These are phyloP conservation scores for Hypoxylon sp. DNA, from an alignment of 2,329 filamentous ascomycete genomes.

Conservation along the genomic window DNA sequence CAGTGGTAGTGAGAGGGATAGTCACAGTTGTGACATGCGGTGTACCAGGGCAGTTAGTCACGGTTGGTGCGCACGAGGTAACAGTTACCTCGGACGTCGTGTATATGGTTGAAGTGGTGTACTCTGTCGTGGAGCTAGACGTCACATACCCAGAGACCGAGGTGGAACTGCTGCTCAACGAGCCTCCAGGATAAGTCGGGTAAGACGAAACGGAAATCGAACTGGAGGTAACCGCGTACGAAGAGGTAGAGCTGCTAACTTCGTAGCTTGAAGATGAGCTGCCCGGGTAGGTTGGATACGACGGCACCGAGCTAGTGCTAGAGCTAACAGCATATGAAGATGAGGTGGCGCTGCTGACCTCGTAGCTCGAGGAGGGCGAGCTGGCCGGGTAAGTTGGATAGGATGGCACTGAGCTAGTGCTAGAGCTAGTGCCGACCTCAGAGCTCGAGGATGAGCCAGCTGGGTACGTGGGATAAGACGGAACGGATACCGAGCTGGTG, in stretches of 20 bases:
- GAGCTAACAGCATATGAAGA: background rate
- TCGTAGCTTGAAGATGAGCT: conserved; percentile 1
- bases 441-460: conserved; percentile 1
- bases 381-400: conserved; percentile 15
- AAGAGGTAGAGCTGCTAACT: conserved; percentile 10
- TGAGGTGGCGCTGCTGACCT: background rate
- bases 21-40: conserved; percentile 39
- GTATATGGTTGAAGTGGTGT: conserved; percentile 40
- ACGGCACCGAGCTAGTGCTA: background rate
- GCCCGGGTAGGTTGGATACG: conserved; percentile 12
- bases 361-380: conserved; percentile 4
- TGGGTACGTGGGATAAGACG: conserved; percentile 15
- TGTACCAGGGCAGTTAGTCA: conserved; percentile 38
- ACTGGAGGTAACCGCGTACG: background rate
- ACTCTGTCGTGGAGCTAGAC: conserved; percentile 22
- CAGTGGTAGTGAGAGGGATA: conserved; percentile 33
- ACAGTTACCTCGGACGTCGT: conserved; percentile 36
- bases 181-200: conserved; percentile 11
- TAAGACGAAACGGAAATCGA: conserved; percentile 5
- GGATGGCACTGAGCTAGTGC: background rate
- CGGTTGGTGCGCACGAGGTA: conserved; percentile 34
- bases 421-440: background rate
- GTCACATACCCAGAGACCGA: conserved; percentile 2
- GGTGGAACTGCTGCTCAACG: background rate
- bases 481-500: conserved; percentile 10